Evolutionary conservation across 2,329 filamentous ascomycete genomes (phyloP).

Genomic region (Xylariomycetidae sp.): DNA sequence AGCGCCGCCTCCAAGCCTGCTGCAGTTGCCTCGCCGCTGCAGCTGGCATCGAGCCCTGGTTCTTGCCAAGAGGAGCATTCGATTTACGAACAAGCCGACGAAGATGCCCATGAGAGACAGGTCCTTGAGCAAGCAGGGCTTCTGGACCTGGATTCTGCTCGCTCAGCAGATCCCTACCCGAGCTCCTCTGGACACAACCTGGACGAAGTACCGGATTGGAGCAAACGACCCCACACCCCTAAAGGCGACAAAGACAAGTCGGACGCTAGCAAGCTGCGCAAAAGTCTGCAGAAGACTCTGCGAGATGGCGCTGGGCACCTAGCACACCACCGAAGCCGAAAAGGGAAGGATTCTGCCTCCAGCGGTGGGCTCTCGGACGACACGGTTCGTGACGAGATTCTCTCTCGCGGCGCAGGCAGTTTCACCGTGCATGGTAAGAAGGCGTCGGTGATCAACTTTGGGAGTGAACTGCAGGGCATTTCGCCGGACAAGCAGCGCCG

Average conservation of each 20-base stretch:
- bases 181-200: constrained; percentile 33
- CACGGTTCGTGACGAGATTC: constrained; percentile 53
- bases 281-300: constrained; percentile 84
- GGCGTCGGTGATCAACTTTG: constrained; percentile 94
- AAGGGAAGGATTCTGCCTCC: constrained; percentile 66
- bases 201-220: constrained; percentile 35
- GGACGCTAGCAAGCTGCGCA: constrained; percentile 65
- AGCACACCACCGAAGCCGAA: constrained; percentile 65
- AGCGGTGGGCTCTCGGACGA: constrained; percentile 49
- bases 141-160: constrained; percentile 40
- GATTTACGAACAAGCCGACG: constrained; percentile 36
- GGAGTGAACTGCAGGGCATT: constrained; percentile 78
- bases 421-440: constrained; percentile 98
- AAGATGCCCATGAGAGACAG: constrained; percentile 62
- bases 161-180: constrained; percentile 35
- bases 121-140: constrained; percentile 63
- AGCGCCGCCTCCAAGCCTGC: constrained; percentile 32
- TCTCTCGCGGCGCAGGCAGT: constrained; percentile 74
- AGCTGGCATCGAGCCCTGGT: constrained; percentile 24
- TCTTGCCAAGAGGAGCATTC: constrained; percentile 25
- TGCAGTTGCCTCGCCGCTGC: constrained; percentile 26
- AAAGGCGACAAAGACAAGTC: constrained; percentile 37
- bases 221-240: constrained; percentile 28
- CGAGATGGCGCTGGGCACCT: constrained; percentile 68
- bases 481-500: constrained; percentile 67